Conservation (phyloP, 768 basidiomycete species). For the Tricholomella constricta region DNA sequence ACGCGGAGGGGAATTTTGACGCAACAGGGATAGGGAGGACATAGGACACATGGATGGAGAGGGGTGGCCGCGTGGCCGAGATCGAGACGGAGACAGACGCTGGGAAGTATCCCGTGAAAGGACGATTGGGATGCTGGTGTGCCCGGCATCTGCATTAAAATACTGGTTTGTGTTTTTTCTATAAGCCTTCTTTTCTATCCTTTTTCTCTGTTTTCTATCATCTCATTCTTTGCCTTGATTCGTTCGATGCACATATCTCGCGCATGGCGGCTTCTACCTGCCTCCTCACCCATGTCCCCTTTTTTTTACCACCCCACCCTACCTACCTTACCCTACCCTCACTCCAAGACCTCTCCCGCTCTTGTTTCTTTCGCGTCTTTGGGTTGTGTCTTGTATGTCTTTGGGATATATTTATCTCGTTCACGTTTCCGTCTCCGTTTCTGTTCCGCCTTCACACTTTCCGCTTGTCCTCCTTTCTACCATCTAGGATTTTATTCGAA, state of each 20-base stretch:
- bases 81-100: too few species aligned
- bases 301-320: background rate
- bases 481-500: background rate
- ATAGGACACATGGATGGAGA: too few species aligned
- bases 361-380: background rate
- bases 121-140: background rate
- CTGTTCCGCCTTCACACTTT: background rate
- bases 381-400: conserved; percentile 8
- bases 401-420: conserved; percentile 21
- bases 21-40: conserved; percentile 28
- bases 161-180: background rate
- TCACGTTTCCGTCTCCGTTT: background rate
- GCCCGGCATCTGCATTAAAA: background rate
- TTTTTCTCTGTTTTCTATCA: background rate
- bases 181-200: background rate
- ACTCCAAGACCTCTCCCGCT: background rate
- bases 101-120: background rate
- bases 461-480: too few species aligned
- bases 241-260: background rate
- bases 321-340: background rate
- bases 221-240: background rate
- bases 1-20: conserved; percentile 39
- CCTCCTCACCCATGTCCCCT: background rate
- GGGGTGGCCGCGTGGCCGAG: background rate
- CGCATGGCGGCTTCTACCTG: background rate